Base-by-base conservation (phyloP, 441 rosid genomes). In the Isatis lusitanica region DNA sequence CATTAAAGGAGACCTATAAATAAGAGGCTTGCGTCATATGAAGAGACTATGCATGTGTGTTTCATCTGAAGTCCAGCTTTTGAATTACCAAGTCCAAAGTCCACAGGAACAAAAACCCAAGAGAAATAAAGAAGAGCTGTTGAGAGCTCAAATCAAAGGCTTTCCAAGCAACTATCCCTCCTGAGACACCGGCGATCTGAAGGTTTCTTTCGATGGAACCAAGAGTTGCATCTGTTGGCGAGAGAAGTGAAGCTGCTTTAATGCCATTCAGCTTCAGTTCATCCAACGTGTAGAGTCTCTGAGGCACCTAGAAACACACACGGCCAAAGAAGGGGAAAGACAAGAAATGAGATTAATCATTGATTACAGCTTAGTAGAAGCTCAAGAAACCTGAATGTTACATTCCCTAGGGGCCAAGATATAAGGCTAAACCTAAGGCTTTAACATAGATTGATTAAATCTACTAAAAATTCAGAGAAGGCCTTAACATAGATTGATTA, bases 261-360 rank as follows among this genome's bases (percentile, higher is more conserved):
- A 92, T 89, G 7, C 97, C 97, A 66, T 94, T 94, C 65, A 90
- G 80, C 75, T 84, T 92, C 79, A 94, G 76, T 76, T 92, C 98
- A 52, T 90, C 97, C 73, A 92, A 75, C 7, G 95, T 85, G 76
- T 92, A 92, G 5, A 90, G 97, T 76, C 97, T 87, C 70, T 89
- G 97, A 0, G 97, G 98, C 62, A 90, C 79, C 95, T 89, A 80
- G 28, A 74, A 7, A 16, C 18, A 36, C 56, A 21, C 18, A 51
- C 21, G 59, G 8, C 17, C 35, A 57, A 26, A 30, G 18, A 64
- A 64, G 7, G 5, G 9, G 2, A 35, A 46, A 17, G 36, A 71
- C 40, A n/a, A 56, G 21, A 55, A 7, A 42, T 52, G 51, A 44
- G 40, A 35, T 7, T 9, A 63, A 42, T 12, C 2, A 33, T 2